Evolutionary conservation across 768 basidiomycete genomes (phyloP).

Genomic region (Omphalotus guepiniiformis): DNA sequence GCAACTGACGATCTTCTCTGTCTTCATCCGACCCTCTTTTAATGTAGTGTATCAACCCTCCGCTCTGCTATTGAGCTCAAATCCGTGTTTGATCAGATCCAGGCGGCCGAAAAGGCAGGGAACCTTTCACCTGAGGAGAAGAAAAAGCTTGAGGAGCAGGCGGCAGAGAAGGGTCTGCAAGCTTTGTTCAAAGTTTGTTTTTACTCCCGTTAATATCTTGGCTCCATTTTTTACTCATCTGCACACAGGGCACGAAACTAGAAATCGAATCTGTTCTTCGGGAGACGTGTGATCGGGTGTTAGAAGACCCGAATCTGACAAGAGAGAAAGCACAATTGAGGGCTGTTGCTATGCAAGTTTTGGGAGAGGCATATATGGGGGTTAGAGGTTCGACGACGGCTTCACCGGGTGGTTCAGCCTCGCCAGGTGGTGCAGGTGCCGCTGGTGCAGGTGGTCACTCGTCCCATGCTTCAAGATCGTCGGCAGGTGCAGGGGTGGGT

Average conservation of each 20-base stretch:
- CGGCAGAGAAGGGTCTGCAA: slow-evolving; percentile 88
- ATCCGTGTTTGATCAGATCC: slow-evolving; percentile 86
- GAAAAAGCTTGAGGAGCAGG: slow-evolving; percentile 82
- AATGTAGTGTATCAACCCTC: slow-evolving; percentile 72
- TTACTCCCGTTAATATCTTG: slow-evolving; percentile 4
- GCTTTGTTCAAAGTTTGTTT: slow-evolving; percentile 80
- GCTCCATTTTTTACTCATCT: not conserved
- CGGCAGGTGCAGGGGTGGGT: too few species aligned
- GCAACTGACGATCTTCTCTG: not conserved
- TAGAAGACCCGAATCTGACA: slow-evolving; percentile 52
- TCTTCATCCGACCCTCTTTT: not conserved
- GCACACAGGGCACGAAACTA: slow-evolving; percentile 74
- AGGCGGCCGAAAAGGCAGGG: slow-evolving; percentile 84
- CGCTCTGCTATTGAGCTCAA: slow-evolving; percentile 88
- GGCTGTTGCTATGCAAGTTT: slow-evolving; percentile 77
- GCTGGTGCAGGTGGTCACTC: not conserved
- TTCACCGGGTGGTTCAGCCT: not conserved
- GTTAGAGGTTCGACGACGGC: slow-evolving; percentile 61
- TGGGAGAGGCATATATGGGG: slow-evolving; percentile 73
- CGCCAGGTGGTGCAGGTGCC: not conserved
- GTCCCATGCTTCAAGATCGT: too few species aligned
- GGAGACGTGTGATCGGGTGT: slow-evolving; percentile 81
- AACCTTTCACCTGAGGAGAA: slow-evolving; percentile 76
- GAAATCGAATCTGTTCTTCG: slow-evolving; percentile 87
- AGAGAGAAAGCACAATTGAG: slow-evolving; percentile 63